Conservation (phyloP, 2,329 filamentous ascomycete genomes). For the Beauveria brongniartii region DNA sequence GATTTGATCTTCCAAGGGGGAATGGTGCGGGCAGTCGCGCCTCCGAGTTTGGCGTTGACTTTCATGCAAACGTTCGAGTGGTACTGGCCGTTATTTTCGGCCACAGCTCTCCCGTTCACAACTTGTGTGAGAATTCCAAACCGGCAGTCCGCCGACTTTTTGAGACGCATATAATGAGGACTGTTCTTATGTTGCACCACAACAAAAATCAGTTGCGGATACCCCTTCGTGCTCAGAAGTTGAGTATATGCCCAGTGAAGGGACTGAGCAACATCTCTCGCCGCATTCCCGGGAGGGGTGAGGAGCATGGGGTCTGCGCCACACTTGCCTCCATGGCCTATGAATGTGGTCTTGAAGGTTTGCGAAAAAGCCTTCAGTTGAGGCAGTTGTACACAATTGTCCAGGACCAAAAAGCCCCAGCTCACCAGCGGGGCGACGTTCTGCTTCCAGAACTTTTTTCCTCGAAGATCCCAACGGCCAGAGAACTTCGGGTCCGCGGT, state of each 20-base stretch:
- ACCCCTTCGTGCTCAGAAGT: slow-evolving; percentile 44
- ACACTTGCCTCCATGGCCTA: slow-evolving; percentile 42
- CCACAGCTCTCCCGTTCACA: slow-evolving; percentile 62
- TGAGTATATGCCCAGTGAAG: slow-evolving; percentile 35
- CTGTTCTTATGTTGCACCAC: slow-evolving; percentile 65
- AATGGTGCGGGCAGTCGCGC: slow-evolving; percentile 52
- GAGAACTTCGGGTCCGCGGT: slow-evolving; percentile 51
- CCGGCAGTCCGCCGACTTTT: slow-evolving; percentile 81
- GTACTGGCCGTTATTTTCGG: slow-evolving; percentile 69
- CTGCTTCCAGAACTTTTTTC: slow-evolving; percentile 61
- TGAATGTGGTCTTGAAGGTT: slow-evolving; percentile 38
- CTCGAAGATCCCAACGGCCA: slow-evolving; percentile 83
- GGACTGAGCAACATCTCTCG: slow-evolving; percentile 40
- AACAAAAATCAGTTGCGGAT: slow-evolving; percentile 73
- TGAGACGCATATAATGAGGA: slow-evolving; percentile 72
- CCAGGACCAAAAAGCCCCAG: slow-evolving; percentile 69
- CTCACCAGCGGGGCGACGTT: slow-evolving; percentile 56
- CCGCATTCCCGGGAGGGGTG: slow-evolving; percentile 22
- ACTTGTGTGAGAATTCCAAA: slow-evolving; percentile 80
- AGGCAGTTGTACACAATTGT: slow-evolving; percentile 40
- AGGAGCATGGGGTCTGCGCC: slow-evolving; percentile 26
- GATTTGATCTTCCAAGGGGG: slow-evolving; percentile 24
- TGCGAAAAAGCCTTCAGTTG: slow-evolving; percentile 24
- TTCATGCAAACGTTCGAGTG: slow-evolving; percentile 95
- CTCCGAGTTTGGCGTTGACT: slow-evolving; percentile 91